phyloP scores from a whole-genome alignment of 371 early-diverging fungal species.

The Mucor sp. region DNA sequence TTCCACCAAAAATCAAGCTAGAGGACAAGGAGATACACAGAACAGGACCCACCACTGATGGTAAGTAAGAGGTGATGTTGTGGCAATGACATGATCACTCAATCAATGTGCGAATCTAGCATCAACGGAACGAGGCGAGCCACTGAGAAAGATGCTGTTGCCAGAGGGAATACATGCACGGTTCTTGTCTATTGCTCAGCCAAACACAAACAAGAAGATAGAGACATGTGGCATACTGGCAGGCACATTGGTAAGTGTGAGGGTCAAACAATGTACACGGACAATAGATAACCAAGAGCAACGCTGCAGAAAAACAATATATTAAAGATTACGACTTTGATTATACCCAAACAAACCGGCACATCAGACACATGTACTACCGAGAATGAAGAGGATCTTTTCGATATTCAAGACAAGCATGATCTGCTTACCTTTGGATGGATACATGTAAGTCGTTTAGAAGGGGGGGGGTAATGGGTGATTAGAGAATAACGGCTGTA shows the following conservation, averaged over 20 bases:
- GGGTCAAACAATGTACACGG: background rate
- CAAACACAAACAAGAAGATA: constrained; percentile 78
- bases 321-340: constrained; percentile 74
- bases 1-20: constrained; percentile 35
- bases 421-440: constrained; percentile 90
- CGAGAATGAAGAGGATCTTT: constrained; percentile 86
- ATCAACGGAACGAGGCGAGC: constrained; percentile 62
- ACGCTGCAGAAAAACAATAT: constrained; percentile 59
- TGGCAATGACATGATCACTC: background rate
- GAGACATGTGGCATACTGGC: constrained; percentile 93
- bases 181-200: constrained; percentile 75
- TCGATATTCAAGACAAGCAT: constrained; percentile 72
- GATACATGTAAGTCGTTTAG: constrained; percentile 74
- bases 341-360: constrained; percentile 89
- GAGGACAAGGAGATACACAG: background rate
- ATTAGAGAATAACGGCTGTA: background rate
- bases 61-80: constrained; percentile 2
- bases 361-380: constrained; percentile 90
- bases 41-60: constrained; percentile 15
- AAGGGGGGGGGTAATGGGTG: background rate
- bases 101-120: constrained; percentile 19
- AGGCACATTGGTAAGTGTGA: constrained; percentile 67
- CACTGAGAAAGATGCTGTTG: constrained; percentile 68
- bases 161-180: constrained; percentile 62
- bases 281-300: background rate